Percentiles rank a stretch among this genome's conserved stretches.
Conservation (phyloP, 768 basidiomycete genomes). For the Amanita phalloides region DNA sequence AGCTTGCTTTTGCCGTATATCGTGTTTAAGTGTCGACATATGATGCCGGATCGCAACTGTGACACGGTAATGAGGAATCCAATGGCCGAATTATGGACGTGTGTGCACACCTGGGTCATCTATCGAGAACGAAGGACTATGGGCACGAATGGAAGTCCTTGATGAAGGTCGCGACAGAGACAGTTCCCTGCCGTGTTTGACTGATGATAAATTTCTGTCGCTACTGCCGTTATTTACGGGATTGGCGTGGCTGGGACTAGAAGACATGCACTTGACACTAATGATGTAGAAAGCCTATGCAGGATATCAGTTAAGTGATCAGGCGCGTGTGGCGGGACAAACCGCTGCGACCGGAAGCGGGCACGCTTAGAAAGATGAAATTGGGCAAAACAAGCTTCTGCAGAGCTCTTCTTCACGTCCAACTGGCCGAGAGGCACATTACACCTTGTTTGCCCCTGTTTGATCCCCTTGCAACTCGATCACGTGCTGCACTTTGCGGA, state of each 20-base stretch:
- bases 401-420: conserved; percentile 1
- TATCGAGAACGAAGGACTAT: conserved; percentile 44
- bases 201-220: conserved; percentile 16
- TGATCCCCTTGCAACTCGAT: neutral
- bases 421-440: conserved; percentile 2
- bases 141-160: conserved; percentile 30
- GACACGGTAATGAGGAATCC: conserved; percentile 11
- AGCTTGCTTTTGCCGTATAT: conserved; percentile 77
- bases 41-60: conserved; percentile 69
- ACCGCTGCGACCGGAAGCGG: neutral
- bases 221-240: conserved; percentile 7
- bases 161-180: conserved; percentile 33
- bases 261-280: conserved; percentile 21
- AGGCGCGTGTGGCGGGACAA: neutral
- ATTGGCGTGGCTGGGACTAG: conserved; percentile 14
- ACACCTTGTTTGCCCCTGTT: conserved; percentile 4
- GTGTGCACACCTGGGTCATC: conserved; percentile 56
- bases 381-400: neutral
- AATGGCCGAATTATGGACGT: neutral
- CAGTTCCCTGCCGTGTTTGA: conserved; percentile 21
- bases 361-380: neutral
- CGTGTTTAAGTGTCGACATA: conserved; percentile 73
- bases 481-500: neutral
- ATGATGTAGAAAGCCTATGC: conserved; percentile 1
- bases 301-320: neutral